Base-by-base conservation (phyloP, 2,329 filamentous ascomycete species). In the Colletotrichum godetiae region DNA sequence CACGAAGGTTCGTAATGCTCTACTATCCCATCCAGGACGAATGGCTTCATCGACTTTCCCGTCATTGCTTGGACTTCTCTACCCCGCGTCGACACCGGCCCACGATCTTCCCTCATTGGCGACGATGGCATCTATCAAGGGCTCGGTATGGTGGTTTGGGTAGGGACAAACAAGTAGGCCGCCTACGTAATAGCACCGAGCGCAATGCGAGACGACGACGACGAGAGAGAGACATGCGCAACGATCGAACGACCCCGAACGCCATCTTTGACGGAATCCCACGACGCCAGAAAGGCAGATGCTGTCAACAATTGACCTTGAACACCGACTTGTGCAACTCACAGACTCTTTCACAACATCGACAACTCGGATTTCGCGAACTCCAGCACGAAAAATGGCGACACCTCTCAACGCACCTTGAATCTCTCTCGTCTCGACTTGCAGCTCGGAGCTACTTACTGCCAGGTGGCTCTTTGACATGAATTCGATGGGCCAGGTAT, bases 1-100 rank as follows among this genome's bases (percentile, higher is more conserved):
- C 90, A 97, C 95, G 80, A 97, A 86, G 74, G 74, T 75, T 74
- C 72, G 74, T 75, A 61, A 35, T 53, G 29, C 56, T 74, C 64
- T 69, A 19, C 55, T 61, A 58, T 37, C 15, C 13, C 37, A 19
- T 22, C 22, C 31, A 55, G 56, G 61, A 66, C 46, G 27, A 66
- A 22, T 66, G 67, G 60, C 67, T 60, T 69, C 70, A 42, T 74
- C 73, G 57, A 69, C 24, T 53, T 55, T 19, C 31, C n/a, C 56
- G 57, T 57, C 56, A 52, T 60, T 53, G 46, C 31, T 61, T 70
- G 69, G 52, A 69, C 13, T 33, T 11, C 46, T 69, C 11, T 33
- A 49, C 65, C 69, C 69, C 65, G 69, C 73, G 27, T 55, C 35
- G 46, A 52, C 55, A 27, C 24, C 27, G 10, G 19, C 57, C 31